Evolutionary conservation across 2,329 filamentous ascomycete genomes (phyloP).

Genomic region (Pseudopithomyces chartarum): DNA sequence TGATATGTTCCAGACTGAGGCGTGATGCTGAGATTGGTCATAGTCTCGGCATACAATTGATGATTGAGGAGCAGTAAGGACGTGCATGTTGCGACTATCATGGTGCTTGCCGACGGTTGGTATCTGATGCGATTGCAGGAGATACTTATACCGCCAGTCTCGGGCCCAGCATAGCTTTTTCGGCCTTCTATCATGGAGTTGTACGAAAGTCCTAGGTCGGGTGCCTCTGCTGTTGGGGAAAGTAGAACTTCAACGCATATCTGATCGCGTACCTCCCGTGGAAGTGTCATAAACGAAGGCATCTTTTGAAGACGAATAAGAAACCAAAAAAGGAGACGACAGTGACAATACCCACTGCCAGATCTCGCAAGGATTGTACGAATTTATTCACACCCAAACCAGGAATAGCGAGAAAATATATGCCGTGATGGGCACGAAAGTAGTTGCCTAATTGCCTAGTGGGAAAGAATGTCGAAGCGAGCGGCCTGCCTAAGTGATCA

Average conservation of each 20-base stretch:
- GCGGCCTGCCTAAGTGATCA: too few species aligned
- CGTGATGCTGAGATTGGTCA: conserved; percentile 7
- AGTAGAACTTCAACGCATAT: conserved; percentile 18
- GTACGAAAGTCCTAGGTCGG: conserved; percentile 7
- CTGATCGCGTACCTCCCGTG: conserved; percentile 22
- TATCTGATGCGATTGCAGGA: conserved; percentile 1
- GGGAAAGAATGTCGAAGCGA: too few species aligned
- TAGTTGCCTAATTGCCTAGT: too few species aligned
- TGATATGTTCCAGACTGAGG: conserved; percentile 7
- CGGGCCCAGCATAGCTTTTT: background rate
- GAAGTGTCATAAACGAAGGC: conserved; percentile 26
- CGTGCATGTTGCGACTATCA: conserved; percentile 7
- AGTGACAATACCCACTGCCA: too few species aligned
- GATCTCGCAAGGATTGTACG: too few species aligned
- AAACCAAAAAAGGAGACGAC: too few species aligned
- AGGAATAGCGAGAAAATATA: too few species aligned
- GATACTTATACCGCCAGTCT: background rate
- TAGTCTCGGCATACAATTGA: conserved; percentile 17
- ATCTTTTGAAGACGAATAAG: conserved; percentile 22
- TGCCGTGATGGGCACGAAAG: too few species aligned
- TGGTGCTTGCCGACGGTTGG: background rate
- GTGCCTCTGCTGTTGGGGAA: conserved; percentile 1
- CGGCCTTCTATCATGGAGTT: conserved; percentile 4
- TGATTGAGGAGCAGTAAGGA: conserved; percentile 16
- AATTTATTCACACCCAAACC: too few species aligned